Evolutionary conservation across 768 basidiomycete species (phyloP).

Genomic region (Pisolithus albus): DNA sequence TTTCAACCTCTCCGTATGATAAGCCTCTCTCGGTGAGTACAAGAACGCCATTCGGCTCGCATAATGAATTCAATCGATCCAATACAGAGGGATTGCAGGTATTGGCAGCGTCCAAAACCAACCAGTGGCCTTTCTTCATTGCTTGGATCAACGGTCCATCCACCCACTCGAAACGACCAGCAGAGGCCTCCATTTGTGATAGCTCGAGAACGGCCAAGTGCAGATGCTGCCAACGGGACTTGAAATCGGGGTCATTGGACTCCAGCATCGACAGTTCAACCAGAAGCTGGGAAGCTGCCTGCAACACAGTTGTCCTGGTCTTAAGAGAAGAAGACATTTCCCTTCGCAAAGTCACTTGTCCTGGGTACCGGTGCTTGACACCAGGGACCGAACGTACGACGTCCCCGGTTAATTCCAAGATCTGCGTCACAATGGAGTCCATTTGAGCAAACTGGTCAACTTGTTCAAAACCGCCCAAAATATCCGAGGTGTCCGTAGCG

Average conservation of each 20-base stretch:
- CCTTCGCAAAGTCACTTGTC: slow-evolving; percentile 8
- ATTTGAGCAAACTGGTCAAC: slow-evolving; percentile 48
- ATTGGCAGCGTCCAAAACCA: slow-evolving; percentile 88
- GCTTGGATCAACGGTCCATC: slow-evolving; percentile 88
- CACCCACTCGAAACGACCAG: slow-evolving; percentile 83
- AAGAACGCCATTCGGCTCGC: slow-evolving; percentile 77
- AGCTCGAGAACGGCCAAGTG: slow-evolving; percentile 19
- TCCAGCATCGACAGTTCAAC: slow-evolving; percentile 17
- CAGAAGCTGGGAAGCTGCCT: slow-evolving; percentile 23
- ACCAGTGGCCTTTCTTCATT: slow-evolving; percentile 83
- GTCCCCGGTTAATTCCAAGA: slow-evolving; percentile 33
- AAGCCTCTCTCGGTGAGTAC: slow-evolving; percentile 88
- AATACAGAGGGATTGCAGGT: slow-evolving; percentile 92
- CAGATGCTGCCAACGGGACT: slow-evolving; percentile 10
- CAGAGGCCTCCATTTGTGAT: slow-evolving; percentile 17
- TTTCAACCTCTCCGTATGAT: slow-evolving; percentile 66
- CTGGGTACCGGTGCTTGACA: slow-evolving; percentile 13
- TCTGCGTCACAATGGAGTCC: slow-evolving; percentile 32
- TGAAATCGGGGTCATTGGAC: slow-evolving; percentile 8
- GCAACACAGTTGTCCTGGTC: slow-evolving; percentile 18
- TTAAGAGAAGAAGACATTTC: slow-evolving; percentile 11
- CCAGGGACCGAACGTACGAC: slow-evolving; percentile 31
- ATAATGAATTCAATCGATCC: slow-evolving; percentile 93
- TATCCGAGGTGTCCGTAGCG: slow-evolving; percentile 88
- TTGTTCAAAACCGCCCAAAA: slow-evolving; percentile 95